Evolutionary conservation across 2,329 filamentous ascomycete species (phyloP).

Genomic region (Epichloe glyceriae): DNA sequence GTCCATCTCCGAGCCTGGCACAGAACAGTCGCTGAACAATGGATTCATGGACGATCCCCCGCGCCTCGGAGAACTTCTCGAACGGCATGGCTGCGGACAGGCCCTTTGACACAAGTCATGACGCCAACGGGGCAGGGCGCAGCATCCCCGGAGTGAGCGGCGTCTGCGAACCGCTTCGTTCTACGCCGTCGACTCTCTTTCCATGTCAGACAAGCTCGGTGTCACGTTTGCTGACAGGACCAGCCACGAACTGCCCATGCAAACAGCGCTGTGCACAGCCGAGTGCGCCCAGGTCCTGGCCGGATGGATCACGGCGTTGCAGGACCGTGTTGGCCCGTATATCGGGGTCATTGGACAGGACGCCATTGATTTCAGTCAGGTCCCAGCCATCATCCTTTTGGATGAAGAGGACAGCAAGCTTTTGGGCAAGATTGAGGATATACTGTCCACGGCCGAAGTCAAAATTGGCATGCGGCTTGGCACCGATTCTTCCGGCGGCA

Average conservation of each 20-base stretch:
- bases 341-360: conserved; percentile 78
- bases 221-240: conserved; percentile 75
- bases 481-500: conserved; percentile 26
- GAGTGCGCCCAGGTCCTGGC: conserved; percentile 90
- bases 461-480: conserved; percentile 47
- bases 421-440: conserved; percentile 67
- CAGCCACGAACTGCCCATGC: conserved; percentile 74
- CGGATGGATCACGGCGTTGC: conserved; percentile 86
- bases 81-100: conserved; percentile 28
- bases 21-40: conserved; percentile 31
- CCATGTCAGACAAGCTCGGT: conserved; percentile 76
- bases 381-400: conserved; percentile 78
- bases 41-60: conserved; percentile 37
- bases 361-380: conserved; percentile 62
- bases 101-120: background rate
- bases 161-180: conserved; percentile 90
- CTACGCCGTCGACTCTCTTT: conserved; percentile 83
- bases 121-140: conserved; percentile 19
- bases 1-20: conserved; percentile 32
- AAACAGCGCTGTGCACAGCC: conserved; percentile 83
- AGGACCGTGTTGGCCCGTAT: conserved; percentile 85
- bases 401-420: conserved; percentile 87
- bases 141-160: conserved; percentile 61
- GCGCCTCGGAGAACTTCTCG: conserved; percentile 32
- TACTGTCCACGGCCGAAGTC: conserved; percentile 62